Conservation (phyloP, 2,329 filamentous ascomycete species). For the Metarhizium robertsii region DNA sequence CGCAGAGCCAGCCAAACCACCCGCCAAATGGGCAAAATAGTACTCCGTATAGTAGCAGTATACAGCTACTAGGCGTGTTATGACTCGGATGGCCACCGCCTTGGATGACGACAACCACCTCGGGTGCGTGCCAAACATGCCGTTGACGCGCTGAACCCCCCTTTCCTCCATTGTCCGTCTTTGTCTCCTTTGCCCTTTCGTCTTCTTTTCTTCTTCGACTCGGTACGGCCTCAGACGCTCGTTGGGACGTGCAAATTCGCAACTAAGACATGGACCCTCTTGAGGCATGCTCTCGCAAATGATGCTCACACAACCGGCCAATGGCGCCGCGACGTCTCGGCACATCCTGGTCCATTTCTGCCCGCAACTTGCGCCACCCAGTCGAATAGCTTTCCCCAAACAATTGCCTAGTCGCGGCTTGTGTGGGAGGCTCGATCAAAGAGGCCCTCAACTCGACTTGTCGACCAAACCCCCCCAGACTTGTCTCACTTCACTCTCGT, state of each 20-base stretch:
- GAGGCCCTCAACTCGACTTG: not conserved
- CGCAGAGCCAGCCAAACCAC: not conserved
- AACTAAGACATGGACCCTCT: constrained; percentile 5
- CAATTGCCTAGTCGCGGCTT: no score
- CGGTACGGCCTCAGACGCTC: not conserved
- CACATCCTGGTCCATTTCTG: constrained; percentile 2
- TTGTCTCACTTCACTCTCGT: constrained; percentile 4
- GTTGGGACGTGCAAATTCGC: not conserved
- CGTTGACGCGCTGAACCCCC: not conserved
- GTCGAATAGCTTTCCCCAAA: constrained; percentile 2
- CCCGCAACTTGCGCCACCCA: constrained; percentile 1
- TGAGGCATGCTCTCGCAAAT: constrained; percentile 6
- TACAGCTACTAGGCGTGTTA: not conserved
- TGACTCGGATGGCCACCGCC: not conserved
- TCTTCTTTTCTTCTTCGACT: not conserved
- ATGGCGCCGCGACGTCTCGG: not conserved
- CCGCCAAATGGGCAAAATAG: not conserved
- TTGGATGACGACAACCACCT: not conserved
- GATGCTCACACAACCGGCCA: not conserved
- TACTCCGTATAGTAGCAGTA: not conserved
- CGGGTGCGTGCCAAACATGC: not conserved
- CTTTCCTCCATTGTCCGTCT: not conserved
- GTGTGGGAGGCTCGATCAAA: not conserved
- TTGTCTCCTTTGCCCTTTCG: not conserved
- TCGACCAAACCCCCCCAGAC: not conserved